These are phyloP conservation scores for Moricandia arvensis DNA, from an alignment of 345 rosid species.

Conservation along the genomic window DNA sequence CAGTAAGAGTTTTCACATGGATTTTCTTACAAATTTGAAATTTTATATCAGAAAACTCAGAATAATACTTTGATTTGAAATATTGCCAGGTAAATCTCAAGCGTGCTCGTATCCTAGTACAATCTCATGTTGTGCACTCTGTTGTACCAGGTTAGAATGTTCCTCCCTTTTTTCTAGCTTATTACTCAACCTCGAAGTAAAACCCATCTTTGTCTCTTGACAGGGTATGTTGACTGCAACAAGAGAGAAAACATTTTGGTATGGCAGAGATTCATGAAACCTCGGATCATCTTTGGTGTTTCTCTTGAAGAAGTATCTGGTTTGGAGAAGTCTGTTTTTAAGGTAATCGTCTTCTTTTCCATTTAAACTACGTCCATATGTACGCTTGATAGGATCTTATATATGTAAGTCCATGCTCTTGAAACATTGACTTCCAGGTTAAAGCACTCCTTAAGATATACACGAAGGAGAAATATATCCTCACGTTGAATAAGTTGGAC, in stretches of 20 bases:
- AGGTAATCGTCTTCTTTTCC: conserved; percentile 42
- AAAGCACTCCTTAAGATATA: conserved; percentile 56
- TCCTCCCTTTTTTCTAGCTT: background rate
- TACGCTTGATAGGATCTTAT: background rate
- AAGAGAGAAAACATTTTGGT: conserved; percentile 66
- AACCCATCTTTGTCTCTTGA: conserved; percentile 8
- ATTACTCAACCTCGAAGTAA: background rate
- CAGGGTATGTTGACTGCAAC: conserved; percentile 84
- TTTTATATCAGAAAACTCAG: background rate
- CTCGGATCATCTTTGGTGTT: conserved; percentile 71
- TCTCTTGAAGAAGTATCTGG: conserved; percentile 68
- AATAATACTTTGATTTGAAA: background rate
- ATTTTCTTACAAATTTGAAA: background rate
- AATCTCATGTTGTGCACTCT: conserved; percentile 62
- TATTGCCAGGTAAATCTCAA: conserved; percentile 76
- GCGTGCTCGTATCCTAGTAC: conserved; percentile 82
- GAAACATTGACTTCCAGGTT: conserved; percentile 44
- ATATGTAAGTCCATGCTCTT: conserved; percentile 1
- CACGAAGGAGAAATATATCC: conserved; percentile 67
- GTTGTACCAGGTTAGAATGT: conserved; percentile 56
- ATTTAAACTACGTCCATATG: background rate
- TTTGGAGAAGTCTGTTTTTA: conserved; percentile 46
- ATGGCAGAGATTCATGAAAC: conserved; percentile 81
- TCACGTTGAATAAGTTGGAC: conserved; percentile 43
- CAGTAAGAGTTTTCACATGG: conserved; percentile 44